Evolutionary conservation across 495 filamentous ascomycete genomes (phyloP), one percentile per base, ranked within the genome.

Genomic region (Lophiotrema nucula): DNA sequence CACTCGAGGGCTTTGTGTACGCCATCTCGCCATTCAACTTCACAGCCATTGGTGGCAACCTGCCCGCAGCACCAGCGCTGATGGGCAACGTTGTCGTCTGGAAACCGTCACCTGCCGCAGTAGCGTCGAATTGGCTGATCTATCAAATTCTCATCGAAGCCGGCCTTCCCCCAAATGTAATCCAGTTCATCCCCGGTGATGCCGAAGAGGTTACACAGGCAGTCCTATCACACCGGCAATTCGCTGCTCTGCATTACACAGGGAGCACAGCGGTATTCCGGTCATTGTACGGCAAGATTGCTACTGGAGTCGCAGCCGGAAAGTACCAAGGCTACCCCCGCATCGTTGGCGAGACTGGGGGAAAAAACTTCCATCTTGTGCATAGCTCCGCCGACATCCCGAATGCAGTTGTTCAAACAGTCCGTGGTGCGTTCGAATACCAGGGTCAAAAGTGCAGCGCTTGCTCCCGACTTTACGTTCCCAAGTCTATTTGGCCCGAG

Each of bases 31-130:
- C 73, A 8, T 75, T 75, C 67, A 75, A 75, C 62, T 75, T 75
- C 66, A 74, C 73, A 16, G 73, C 73, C 31, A 74, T 75, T 33
- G 73, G 63, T 18, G 73, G 58, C 18, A 75, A 74, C 58, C 67
- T 75, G 37, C 70, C 72, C 19, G 62, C 56, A 28, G 73, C 72
- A 13, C 73, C 73, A 12, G 73, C 73, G 11, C 49, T 75, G 1
- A 74, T 75, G 72, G 73, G 73, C 21, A 75, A 75, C 47, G 73
- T 75, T 41, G 73, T 75, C 8, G 38, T 75, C 13, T 75, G 73
- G 73, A 75, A 75, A 55, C 73, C 73, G 0, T 68, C 63, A 5
- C 69, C 72, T 10, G 64, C 49, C 26, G 73, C 73, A 2, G 66
- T 75, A 31, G 72, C 70, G 19, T 70, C 70, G 11, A 75, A 73